These are phyloP conservation scores for Omphalotus olearius DNA, from an alignment of 1,284 basidiomycete species.

Conservation along the genomic window DNA sequence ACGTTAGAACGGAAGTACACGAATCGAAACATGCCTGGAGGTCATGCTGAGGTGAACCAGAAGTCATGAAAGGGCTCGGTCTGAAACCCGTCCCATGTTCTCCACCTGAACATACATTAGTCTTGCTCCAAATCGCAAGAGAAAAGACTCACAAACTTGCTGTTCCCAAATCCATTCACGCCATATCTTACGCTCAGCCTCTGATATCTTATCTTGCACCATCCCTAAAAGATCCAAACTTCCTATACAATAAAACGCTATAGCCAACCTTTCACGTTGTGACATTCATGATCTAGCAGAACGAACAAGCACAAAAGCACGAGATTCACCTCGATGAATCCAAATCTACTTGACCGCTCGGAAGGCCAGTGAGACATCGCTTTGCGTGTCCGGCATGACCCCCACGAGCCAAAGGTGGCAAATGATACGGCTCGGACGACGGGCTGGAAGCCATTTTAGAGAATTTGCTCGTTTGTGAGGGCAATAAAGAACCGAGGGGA, in stretches of 20 bases:
- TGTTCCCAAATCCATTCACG: slow-evolving; percentile 86
- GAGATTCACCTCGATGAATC: slow-evolving; percentile 51
- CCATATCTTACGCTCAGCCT: slow-evolving; percentile 60
- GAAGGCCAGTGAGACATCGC: slow-evolving; percentile 53
- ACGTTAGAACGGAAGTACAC: not conserved
- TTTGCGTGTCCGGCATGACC: slow-evolving; percentile 51
- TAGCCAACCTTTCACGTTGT: slow-evolving; percentile 59
- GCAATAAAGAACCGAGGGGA: not conserved
- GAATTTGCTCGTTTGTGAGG: not conserved
- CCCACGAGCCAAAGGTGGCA: slow-evolving; percentile 34
- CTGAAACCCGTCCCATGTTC: slow-evolving; percentile 68
- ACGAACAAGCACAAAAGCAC: not conserved
- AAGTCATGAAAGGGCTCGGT: slow-evolving; percentile 66
- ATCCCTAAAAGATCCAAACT: slow-evolving; percentile 69
- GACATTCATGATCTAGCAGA: not conserved
- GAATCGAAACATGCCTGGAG: not conserved
- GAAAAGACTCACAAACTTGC: slow-evolving; percentile 51
- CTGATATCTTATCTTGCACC: slow-evolving; percentile 43
- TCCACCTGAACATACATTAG: slow-evolving; percentile 34
- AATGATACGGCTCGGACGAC: slow-evolving; percentile 14
- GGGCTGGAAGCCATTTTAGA: not conserved
- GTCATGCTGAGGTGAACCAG: not conserved
- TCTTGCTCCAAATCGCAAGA: not conserved
- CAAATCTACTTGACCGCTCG: slow-evolving; percentile 48
- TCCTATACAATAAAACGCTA: slow-evolving; percentile 84